A percentile compares a stretch with the other conserved stretches of the same genome.
These are phyloP conservation scores for Babesia ovis DNA, from an alignment of 169 alveolate species.

Conservation along the genomic window DNA sequence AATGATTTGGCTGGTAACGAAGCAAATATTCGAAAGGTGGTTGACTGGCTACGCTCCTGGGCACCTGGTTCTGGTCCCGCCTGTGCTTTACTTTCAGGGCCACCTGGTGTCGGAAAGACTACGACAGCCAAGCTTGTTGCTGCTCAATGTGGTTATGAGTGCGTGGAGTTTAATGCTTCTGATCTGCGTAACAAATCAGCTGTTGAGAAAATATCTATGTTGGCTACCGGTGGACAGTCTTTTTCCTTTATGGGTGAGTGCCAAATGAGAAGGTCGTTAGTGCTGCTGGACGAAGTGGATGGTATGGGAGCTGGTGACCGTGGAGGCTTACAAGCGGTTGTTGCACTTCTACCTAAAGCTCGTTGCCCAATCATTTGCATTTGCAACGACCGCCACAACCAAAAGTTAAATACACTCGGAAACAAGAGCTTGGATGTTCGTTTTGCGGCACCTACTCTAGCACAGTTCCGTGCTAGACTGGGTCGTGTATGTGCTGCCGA, in stretches of 20 bases:
- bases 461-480: conserved; percentile 82
- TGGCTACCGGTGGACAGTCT: conserved; percentile 82
- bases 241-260: conserved; percentile 53
- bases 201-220: conserved; percentile 82
- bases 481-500: conserved; percentile 86
- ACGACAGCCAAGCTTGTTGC: conserved; percentile 92
- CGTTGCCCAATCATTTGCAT: conserved; percentile 96
- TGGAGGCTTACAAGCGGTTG: conserved; percentile 95
- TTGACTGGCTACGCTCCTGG: conserved; percentile 94
- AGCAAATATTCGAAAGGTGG: conserved; percentile 81
- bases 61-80: conserved; percentile 75
- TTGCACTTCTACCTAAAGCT: conserved; percentile 90
- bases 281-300: conserved; percentile 97
- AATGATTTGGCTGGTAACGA: conserved; percentile 92
- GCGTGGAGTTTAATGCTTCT: conserved; percentile 95
- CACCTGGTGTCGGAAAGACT: conserved; percentile 99
- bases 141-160: conserved; percentile 85
- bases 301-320: conserved; percentile 98
- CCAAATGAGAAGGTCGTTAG: conserved; percentile 73
- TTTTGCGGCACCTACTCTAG: conserved; percentile 87
- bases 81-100: conserved; percentile 95
- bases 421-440: conserved; percentile 92
- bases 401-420: conserved; percentile 85
- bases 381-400: conserved; percentile 91
- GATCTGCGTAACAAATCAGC: conserved; percentile 92